Conservation (phyloP, 2,329 filamentous ascomycete species). For the Aspergillus fumigatiaffinis region DNA sequence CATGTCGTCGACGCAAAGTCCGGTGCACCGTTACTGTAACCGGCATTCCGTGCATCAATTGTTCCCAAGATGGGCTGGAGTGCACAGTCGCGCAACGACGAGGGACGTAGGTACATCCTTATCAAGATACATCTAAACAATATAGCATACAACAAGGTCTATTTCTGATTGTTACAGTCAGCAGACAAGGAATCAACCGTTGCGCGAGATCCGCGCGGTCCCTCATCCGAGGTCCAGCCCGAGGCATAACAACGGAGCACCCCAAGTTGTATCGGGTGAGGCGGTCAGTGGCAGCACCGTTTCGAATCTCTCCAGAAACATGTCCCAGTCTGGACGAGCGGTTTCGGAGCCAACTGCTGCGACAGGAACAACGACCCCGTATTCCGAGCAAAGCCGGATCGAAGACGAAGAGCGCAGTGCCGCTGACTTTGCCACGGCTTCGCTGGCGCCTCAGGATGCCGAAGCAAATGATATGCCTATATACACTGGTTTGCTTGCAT, state of each 20-base stretch:
- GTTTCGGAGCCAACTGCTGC: background rate
- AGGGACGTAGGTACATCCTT: background rate
- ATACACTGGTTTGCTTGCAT: constrained; percentile 17
- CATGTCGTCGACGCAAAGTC: constrained; percentile 22
- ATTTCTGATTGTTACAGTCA: background rate
- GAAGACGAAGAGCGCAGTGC: constrained; percentile 21
- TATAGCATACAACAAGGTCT: background rate
- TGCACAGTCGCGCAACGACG: constrained; percentile 20
- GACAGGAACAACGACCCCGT: background rate
- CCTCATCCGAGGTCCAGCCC: background rate
- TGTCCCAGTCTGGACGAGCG: background rate
- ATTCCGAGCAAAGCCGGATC: constrained; percentile 3
- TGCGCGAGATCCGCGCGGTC: constrained; percentile 6
- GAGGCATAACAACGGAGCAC: background rate
- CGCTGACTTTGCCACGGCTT: constrained; percentile 22
- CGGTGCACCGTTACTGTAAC: constrained; percentile 24
- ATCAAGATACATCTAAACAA: too few relatives aligned
- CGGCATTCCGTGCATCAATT: constrained; percentile 27
- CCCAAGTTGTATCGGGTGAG: background rate
- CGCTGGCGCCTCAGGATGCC: constrained; percentile 14
- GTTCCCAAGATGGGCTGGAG: constrained; percentile 23
- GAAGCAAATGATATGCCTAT: constrained; percentile 19
- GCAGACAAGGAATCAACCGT: constrained; percentile 6
- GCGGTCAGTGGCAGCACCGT: background rate
- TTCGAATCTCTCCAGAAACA: background rate